phyloP scores from a whole-genome alignment of 306 rosid species.

The Quercus glauca region DNA sequence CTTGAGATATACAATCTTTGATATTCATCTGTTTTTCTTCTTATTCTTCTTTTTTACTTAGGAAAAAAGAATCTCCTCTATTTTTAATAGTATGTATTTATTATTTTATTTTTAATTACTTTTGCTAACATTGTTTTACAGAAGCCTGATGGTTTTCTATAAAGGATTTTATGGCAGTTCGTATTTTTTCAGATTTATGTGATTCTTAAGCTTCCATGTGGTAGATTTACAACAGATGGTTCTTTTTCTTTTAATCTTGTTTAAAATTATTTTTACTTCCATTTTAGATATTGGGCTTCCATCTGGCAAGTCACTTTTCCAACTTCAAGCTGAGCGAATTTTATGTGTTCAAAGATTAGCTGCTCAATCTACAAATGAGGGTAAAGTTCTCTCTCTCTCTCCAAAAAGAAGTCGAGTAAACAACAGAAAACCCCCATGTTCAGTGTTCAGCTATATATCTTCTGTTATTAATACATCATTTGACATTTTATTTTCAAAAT shows the following conservation, averaged over 20 bases:
- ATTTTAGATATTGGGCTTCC: constrained; percentile 93
- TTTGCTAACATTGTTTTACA: neutral
- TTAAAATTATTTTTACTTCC: constrained; percentile 10
- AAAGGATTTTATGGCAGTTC: neutral
- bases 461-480: constrained; percentile 19
- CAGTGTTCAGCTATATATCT: constrained; percentile 9
- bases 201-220: neutral
- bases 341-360: constrained; percentile 86
- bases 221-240: neutral
- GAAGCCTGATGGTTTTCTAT: neutral
- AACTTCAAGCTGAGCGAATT: constrained; percentile 98
- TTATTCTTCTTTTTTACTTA: too few species aligned
- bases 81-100: neutral
- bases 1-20: neutral
- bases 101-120: neutral
- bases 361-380: constrained; percentile 67
- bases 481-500: constrained; percentile 17
- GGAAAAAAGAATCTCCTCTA: neutral
- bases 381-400: constrained; percentile 33
- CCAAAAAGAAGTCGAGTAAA: neutral
- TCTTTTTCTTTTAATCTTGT: constrained; percentile 1
- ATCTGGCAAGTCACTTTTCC: constrained; percentile 95
- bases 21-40: too few species aligned
- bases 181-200: neutral
- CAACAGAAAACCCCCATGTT: neutral